Percentiles rank a stretch among this genome's conserved stretches.
Evolutionary conservation across 176 grass and related monocot species (phyloP).

Genomic region (Rhipidocladum racemiflorum): DNA sequence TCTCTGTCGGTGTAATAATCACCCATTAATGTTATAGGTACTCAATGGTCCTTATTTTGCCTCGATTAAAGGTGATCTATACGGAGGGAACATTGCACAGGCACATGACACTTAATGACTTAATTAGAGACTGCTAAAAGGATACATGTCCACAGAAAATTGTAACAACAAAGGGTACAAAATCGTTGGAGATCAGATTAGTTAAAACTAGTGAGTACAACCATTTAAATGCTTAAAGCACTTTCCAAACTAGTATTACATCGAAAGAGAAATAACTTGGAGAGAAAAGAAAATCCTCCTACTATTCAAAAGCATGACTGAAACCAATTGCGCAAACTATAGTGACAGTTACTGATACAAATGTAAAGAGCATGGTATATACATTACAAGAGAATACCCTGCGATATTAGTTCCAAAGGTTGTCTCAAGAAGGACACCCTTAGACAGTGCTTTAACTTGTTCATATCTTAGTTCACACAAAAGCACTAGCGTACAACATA

Average conservation of each 20-base stretch:
- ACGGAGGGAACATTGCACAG: slow-evolving; percentile 15
- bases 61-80: neutral
- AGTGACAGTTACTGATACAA: neutral
- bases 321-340: neutral
- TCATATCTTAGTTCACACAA: slow-evolving; percentile 10
- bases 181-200: neutral
- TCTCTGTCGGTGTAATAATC: neutral
- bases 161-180: neutral
- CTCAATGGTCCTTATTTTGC: neutral
- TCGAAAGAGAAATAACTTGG: neutral
- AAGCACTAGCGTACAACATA: slow-evolving; percentile 7
- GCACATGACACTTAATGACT: neutral
- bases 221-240: slow-evolving; percentile 4
- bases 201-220: neutral
- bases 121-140: neutral
- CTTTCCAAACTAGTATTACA: neutral
- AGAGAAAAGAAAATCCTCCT: neutral
- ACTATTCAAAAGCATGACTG: neutral
- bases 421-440: slow-evolving; percentile 3
- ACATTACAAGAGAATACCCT: neutral
- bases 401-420: neutral
- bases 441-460: neutral
- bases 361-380: neutral
- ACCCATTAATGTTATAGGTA: slow-evolving; percentile 5
- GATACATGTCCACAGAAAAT: neutral